Evolutionary conservation across 768 basidiomycete genomes (phyloP), one percentile per base, ranked within the genome.

Genomic region (Candolleomyces efflorescens): DNA sequence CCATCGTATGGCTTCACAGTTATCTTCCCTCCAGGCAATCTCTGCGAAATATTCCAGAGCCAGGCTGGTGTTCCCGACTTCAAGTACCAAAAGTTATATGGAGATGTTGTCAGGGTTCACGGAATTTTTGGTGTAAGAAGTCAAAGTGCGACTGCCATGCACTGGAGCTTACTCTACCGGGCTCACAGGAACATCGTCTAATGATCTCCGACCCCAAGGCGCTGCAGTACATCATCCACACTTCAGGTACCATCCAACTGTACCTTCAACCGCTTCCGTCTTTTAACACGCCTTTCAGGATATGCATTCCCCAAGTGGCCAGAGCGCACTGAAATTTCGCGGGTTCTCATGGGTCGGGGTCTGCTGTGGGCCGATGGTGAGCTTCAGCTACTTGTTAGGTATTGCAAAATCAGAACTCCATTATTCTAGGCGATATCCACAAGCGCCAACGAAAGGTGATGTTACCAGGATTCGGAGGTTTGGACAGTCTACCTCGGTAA

Each of bases 201-300:
- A 67, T 81, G 49, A 74, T 83, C 54, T 77, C 81, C 26, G 83
- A 85, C 58, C 82, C 81, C 0, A 82, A 82, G 65, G 81, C 82
- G 3, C 68, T 85, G n/a, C 80, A 82, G 60, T 78, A 83, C 61
- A 79, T 83, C 24, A 76, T 78, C 53, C 80, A 83, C 55, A 80
- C 81, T 18, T 78, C 78, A 15, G 77, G 77, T 71, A 39, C n/a
- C 63, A 62, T 5, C 26, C 24, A 24, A 32, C 22, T 18, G 17
- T 44, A 47, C 20, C 36, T 49, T 23, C 45, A 48, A 23, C 60
- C 10, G 53, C 44, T 55, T 55, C 57, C 27, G 46, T 44, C n/a
- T n/a, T n/a, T 43, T 52, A 11, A 23, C 59, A 55, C 43, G 49
- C 49, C 47, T 36, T 48, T 18, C 47, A 76, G 80, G 81, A n/a